Evolutionary conservation across 2,329 filamentous ascomycete species (phyloP).

Genomic region (Aspergillus pseudonomiae): DNA sequence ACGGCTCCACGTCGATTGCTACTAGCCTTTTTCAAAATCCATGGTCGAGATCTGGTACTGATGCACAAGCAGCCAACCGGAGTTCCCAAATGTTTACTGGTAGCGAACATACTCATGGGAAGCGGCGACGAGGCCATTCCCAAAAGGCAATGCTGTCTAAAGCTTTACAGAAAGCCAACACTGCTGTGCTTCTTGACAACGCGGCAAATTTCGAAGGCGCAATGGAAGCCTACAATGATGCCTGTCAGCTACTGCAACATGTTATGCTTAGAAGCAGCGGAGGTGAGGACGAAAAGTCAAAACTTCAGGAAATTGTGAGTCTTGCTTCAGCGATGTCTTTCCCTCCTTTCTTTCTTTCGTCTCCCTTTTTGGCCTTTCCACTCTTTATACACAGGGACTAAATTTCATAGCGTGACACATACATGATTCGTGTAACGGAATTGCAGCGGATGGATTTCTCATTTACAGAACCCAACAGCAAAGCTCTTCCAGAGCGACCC

Average conservation of each 20-base stretch:
- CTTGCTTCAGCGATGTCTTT: not conserved
- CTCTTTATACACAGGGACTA: conserved; percentile 12
- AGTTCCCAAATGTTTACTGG: conserved; percentile 30
- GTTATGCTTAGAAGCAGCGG: conserved; percentile 83
- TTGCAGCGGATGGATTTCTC: conserved; percentile 68
- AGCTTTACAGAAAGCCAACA: conserved; percentile 92
- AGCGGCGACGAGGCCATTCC: conserved; percentile 57
- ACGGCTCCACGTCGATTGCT: conserved; percentile 12
- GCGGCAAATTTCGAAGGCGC: conserved; percentile 92
- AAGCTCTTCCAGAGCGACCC: conserved; percentile 74
- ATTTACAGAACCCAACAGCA: conserved; percentile 60
- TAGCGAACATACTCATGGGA: conserved; percentile 30
- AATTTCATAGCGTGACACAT: conserved; percentile 72
- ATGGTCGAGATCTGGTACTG: conserved; percentile 9
- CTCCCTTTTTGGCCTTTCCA: conserved; percentile 8
- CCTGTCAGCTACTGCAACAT: conserved; percentile 82
- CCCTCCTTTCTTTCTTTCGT: not conserved
- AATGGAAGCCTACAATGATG: conserved; percentile 86
- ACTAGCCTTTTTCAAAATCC: conserved; percentile 17
- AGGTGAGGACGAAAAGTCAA: conserved; percentile 78
- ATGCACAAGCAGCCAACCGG: not conserved
- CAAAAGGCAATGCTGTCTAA: conserved; percentile 97
- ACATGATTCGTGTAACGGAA: conserved; percentile 86
- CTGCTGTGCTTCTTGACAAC: conserved; percentile 93
- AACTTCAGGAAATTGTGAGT: conserved; percentile 90